Evolutionary conservation across 495 filamentous ascomycete species (phyloP).

Genomic region (Lasiosphaeriaceae sp.): DNA sequence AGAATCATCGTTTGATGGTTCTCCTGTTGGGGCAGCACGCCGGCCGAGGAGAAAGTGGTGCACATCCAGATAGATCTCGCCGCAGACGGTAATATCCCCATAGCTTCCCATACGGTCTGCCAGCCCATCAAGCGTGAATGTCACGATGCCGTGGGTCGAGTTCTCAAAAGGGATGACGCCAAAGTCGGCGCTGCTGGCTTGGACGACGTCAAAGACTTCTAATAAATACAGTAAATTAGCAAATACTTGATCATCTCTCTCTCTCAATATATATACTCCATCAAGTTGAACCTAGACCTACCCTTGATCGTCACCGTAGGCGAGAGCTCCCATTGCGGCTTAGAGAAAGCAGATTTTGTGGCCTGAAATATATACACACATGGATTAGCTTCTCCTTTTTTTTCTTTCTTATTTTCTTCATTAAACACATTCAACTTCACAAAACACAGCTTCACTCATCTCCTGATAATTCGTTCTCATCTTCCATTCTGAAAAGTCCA

Average conservation of each 20-base stretch:
- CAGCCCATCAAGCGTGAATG: conserved; percentile 82
- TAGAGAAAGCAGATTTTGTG: conserved; percentile 58
- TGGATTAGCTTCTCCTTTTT: not conserved
- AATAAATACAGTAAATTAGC: not conserved
- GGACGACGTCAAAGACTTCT: conserved; percentile 79
- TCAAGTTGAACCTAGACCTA: conserved; percentile 22
- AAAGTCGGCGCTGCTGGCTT: conserved; percentile 55
- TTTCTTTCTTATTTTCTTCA: not conserved
- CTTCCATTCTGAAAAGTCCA: too few relatives aligned
- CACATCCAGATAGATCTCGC: conserved; percentile 78
- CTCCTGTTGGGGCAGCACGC: not conserved
- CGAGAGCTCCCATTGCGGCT: conserved; percentile 48
- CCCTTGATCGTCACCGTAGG: conserved; percentile 61
- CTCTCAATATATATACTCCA: not conserved
- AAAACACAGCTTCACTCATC: too few relatives aligned
- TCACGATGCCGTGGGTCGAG: conserved; percentile 86
- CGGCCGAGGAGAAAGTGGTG: conserved; percentile 74
- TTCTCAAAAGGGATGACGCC: conserved; percentile 97
- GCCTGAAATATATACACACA: conserved; percentile 55
- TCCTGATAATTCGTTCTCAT: too few relatives aligned
- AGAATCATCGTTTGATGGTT: not conserved
- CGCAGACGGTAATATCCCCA: conserved; percentile 65
- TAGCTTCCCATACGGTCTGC: conserved; percentile 62
- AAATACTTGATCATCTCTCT: not conserved
- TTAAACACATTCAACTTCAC: too few relatives aligned